Evolutionary conservation across 768 basidiomycete genomes (phyloP).

Genomic region (Termitomyces sp.): DNA sequence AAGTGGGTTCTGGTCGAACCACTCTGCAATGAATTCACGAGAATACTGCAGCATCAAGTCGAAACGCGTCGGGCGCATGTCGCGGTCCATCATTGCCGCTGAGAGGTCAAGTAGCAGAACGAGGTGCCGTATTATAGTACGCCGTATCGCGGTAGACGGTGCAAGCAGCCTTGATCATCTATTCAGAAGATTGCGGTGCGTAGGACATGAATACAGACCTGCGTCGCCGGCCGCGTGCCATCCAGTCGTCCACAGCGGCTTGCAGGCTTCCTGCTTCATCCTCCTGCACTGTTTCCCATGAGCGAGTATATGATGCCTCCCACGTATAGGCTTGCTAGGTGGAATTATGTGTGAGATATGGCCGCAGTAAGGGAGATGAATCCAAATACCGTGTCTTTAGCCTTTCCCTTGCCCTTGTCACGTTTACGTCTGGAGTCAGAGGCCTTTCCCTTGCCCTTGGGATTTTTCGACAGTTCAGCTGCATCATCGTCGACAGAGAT

Average conservation of each 20-base stretch:
- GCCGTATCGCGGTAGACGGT: conserved; percentile 83
- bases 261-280: conserved; percentile 92
- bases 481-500: conserved; percentile 59
- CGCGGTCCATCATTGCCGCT: conserved; percentile 89
- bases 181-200: conserved; percentile 1
- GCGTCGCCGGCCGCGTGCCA: conserved; percentile 82
- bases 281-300: conserved; percentile 97
- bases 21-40: conserved; percentile 89
- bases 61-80: conserved; percentile 93
- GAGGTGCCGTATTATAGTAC: conserved; percentile 95
- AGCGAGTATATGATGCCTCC: conserved; percentile 92
- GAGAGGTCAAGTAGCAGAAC: conserved; percentile 92
- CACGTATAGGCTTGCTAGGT: conserved; percentile 84
- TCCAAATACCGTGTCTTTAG: conserved; percentile 44
- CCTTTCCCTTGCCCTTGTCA: conserved; percentile 53
- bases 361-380: not conserved
- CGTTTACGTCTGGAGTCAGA: conserved; percentile 18
- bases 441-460: conserved; percentile 51
- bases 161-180: conserved; percentile 57
- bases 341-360: conserved; percentile 4
- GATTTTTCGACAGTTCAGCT: conserved; percentile 24
- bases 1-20: conserved; percentile 99
- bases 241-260: conserved; percentile 82
- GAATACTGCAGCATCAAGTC: conserved; percentile 89
- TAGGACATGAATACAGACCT: conserved; percentile 48